Conservation (phyloP, 2,329 filamentous ascomycete genomes). For the Fusarium tjaetaba region DNA sequence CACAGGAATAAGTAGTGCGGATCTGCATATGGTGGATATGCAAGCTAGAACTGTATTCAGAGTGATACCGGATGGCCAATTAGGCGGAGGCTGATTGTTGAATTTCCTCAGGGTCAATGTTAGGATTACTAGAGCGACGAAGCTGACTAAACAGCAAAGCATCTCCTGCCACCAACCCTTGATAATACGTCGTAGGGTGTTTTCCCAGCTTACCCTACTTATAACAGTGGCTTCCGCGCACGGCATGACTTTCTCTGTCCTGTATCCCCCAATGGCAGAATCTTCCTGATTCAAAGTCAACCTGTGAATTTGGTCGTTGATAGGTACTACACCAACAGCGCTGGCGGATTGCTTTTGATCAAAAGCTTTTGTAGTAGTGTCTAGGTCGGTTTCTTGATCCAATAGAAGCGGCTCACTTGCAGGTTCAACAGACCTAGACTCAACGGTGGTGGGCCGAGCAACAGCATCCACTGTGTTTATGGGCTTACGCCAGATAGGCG, state of each 20-base stretch:
- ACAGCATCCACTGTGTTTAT: background rate
- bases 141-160: background rate
- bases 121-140: background rate
- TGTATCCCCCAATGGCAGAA: background rate
- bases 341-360: background rate
- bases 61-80: conserved; percentile 2
- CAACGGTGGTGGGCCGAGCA: background rate
- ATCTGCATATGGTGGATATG: background rate
- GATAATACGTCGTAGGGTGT: background rate
- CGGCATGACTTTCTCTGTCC: background rate
- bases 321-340: background rate
- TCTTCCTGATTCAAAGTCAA: background rate
- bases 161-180: conserved; percentile 1
- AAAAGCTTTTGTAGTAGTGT: background rate
- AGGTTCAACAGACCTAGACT: background rate
- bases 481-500: background rate
- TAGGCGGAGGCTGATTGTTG: background rate
- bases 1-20: background rate
- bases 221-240: background rate
- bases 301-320: background rate
- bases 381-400: background rate
- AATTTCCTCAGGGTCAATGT: background rate
- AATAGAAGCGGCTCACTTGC: conserved; percentile 1
- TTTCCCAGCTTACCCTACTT: background rate
- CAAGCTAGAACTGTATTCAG: background rate